Percentiles rank a stretch among this genome's conserved stretches.
Conservation (phyloP, 1,284 basidiomycete species). For the Ceratobasidium sp. region DNA sequence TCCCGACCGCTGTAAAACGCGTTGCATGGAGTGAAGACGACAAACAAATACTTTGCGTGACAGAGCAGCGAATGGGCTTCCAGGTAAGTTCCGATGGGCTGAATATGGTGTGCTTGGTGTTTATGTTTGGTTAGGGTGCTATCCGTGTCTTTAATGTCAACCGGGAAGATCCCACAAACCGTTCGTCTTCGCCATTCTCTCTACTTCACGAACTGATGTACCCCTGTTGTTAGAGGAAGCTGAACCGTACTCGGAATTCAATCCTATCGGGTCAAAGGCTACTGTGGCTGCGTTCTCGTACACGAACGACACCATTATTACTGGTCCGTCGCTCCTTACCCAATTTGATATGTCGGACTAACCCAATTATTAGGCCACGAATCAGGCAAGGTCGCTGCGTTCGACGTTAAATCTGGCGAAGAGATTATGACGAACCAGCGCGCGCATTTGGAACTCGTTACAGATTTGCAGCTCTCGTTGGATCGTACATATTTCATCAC, state of each 20-base stretch:
- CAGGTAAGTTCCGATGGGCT: constrained; percentile 53
- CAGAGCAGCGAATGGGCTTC: constrained; percentile 95
- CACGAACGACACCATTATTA: constrained; percentile 81
- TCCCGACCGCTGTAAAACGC: constrained; percentile 96
- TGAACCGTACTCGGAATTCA: constrained; percentile 80
- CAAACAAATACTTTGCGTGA: constrained; percentile 86
- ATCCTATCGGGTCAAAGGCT: constrained; percentile 91
- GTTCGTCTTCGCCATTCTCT: constrained; percentile 55
- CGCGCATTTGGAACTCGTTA: constrained; percentile 83
- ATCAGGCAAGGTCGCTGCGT: constrained; percentile 91
- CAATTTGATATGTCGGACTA: neutral
- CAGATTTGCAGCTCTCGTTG: constrained; percentile 89
- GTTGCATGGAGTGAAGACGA: constrained; percentile 91
- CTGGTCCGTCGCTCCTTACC: constrained; percentile 52
- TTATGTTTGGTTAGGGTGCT: too few species aligned
- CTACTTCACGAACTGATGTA: neutral
- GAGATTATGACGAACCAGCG: constrained; percentile 82
- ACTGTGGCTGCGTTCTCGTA: constrained; percentile 93
- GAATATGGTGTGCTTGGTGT: too few species aligned
- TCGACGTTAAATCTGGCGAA: constrained; percentile 87
- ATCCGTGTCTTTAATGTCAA: constrained; percentile 91
- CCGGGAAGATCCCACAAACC: constrained; percentile 76
- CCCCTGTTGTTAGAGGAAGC: constrained; percentile 62
- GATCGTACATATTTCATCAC: constrained; percentile 97
- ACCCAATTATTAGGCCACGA: constrained; percentile 66